Percentiles rank a stretch among this genome's conserved stretches.
phyloP scores from a whole-genome alignment of 257 asterid species.

The Oldenlandia corymbosa region DNA sequence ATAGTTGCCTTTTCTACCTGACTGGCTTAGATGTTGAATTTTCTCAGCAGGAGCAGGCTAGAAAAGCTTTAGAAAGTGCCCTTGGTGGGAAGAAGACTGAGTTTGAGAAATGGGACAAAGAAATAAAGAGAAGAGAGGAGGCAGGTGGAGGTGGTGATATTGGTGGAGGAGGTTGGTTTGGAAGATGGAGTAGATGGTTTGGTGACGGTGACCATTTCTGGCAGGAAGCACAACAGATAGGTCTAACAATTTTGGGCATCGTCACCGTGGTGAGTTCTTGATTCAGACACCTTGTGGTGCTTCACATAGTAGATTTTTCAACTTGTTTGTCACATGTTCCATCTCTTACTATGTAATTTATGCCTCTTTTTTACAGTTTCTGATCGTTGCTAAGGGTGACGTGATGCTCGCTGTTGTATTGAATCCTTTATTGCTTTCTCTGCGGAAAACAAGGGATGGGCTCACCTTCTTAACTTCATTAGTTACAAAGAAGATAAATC shows the following conservation, averaged over 20 bases:
- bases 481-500: constrained; percentile 31
- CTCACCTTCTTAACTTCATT: constrained; percentile 44
- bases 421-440: constrained; percentile 71
- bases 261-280: constrained; percentile 46
- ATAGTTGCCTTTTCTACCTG: constrained; percentile 2
- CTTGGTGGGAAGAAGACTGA: constrained; percentile 80
- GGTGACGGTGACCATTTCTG: constrained; percentile 79
- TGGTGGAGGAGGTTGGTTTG: constrained; percentile 86
- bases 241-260: constrained; percentile 68
- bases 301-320: neutral
- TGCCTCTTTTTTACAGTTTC: constrained; percentile 45
- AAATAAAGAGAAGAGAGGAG: constrained; percentile 76
- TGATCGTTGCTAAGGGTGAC: constrained; percentile 74
- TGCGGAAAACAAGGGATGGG: constrained; percentile 64
- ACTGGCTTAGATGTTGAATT: constrained; percentile 8
- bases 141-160: constrained; percentile 75
- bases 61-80: constrained; percentile 87
- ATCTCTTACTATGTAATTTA: neutral
- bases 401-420: constrained; percentile 64
- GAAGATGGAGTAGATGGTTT: constrained; percentile 70
- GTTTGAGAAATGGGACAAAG: constrained; percentile 85
- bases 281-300: neutral
- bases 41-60: constrained; percentile 68
- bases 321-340: neutral
- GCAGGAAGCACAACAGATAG: constrained; percentile 88